Base-by-base conservation (phyloP, 2,329 filamentous ascomycete genomes). In the Fusarium duplospermum region DNA sequence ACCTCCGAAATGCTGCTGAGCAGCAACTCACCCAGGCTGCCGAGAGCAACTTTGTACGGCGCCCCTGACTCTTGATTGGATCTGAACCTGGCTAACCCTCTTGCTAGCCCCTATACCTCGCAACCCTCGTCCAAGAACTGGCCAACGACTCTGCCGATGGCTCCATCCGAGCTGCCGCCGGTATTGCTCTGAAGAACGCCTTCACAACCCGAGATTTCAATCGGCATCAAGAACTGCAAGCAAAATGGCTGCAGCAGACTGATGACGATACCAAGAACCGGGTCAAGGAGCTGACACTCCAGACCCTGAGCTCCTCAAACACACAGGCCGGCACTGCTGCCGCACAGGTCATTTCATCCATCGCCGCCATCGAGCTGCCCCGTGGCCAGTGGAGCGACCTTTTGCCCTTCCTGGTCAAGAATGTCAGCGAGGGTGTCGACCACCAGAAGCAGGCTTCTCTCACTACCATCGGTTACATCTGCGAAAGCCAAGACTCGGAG, bases 401-500 rank as follows among this genome's bases (percentile, higher is more conserved):
- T 76, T 95, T 99, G 93, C 88, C 91, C 71, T 90, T 89, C 36
- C 89, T 99, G 76, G 96, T 99, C 76, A 93, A 96, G 84, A 98
- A 96, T 83, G 95, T 99, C 76, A 96, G 94, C 82, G 91, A 92
- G 76, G 96, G 96, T 76, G 90, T 89, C 79, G 93, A 95, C 81
- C 91, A 95, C 85, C 91, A 97, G 83, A 99, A 98, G 88, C 95
- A 98, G 86, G 89, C 95, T 47, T 98, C 96, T 52, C 87, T 99
- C 80, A 96, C 94, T 67, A 93, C 96, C n/a, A 98, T 99, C 83
- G 96, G 96, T 78, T 99, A 96, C 86, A 96, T 99, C 79, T 99
- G 96, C 89, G 96, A 99, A 84, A 96, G 93, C 78, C 94, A 97
- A 81, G 96, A 99, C 81, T 81, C 90, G 58, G 95, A 98, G 70